Evolutionary conservation across 345 rosid species (phyloP).

Genomic region (Xanthoceras sorbifolium): DNA sequence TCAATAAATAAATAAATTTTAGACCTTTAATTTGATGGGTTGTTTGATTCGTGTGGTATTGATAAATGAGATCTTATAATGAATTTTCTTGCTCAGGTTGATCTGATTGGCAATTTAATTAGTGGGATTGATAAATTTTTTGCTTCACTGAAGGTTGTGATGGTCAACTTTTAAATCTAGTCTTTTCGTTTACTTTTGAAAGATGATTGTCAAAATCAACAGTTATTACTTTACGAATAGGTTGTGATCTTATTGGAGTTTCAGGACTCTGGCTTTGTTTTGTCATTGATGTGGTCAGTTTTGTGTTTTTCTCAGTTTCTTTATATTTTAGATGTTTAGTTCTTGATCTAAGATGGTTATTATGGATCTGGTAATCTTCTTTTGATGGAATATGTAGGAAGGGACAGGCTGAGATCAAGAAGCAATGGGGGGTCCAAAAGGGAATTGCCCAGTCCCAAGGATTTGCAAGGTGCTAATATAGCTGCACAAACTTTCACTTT

Average conservation of each 20-base stretch:
- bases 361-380: slow-evolving; percentile 15
- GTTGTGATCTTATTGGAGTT: not conserved
- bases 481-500: slow-evolving; percentile 91
- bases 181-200: not conserved
- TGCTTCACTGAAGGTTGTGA: not conserved
- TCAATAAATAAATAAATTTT: too few relatives aligned
- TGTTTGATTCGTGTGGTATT: not conserved
- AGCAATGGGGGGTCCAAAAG: slow-evolving; percentile 61
- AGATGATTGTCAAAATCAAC: not conserved
- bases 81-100: slow-evolving; percentile 32
- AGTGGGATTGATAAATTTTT: not conserved
- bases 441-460: slow-evolving; percentile 60
- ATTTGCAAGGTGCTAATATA: slow-evolving; percentile 57
- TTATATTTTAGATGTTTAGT: slow-evolving; percentile 3
- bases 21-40: slow-evolving; percentile 17
- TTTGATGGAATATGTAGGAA: slow-evolving; percentile 56
- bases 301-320: not conserved
- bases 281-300: not conserved
- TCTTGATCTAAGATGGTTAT: slow-evolving; percentile 1
- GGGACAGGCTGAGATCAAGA: slow-evolving; percentile 72
- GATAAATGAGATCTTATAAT: slow-evolving; percentile 35
- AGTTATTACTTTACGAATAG: not conserved
- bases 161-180: not conserved
- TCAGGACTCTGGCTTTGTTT: not conserved
- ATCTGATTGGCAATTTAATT: slow-evolving; percentile 36